Conservation (phyloP, 2,329 filamentous ascomycete genomes). For the Alternaria gaisen region DNA sequence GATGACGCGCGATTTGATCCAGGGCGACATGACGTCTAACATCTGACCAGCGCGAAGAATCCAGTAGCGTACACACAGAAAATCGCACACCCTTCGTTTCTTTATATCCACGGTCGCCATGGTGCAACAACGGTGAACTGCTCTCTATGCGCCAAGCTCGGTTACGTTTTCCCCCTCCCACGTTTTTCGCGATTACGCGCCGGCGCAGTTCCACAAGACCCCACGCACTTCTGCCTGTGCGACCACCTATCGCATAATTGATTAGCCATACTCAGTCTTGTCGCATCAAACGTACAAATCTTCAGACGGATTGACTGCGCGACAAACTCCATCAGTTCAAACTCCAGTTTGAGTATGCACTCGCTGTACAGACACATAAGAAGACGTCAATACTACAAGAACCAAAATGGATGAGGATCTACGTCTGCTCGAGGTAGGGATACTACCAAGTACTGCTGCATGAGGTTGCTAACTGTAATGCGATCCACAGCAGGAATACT, state of each 20-base stretch:
- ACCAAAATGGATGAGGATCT: conserved; percentile 49
- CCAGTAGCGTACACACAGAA: background rate
- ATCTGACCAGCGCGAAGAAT: conserved; percentile 8
- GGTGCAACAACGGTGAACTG: conserved; percentile 6
- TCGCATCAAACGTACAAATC: background rate
- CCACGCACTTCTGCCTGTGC: conserved; percentile 8
- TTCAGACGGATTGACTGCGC: background rate
- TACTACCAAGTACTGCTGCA: conserved; percentile 7
- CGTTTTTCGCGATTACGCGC: conserved; percentile 12
- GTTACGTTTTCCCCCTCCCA: conserved; percentile 11
- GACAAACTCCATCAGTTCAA: background rate
- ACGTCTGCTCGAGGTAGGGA: conserved; percentile 43
- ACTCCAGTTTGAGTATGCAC: conserved; percentile 38
- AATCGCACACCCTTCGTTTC: background rate
- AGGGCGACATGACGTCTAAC: conserved; percentile 24
- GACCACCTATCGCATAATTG: conserved; percentile 2
- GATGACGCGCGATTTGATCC: conserved; percentile 23
- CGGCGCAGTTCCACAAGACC: conserved; percentile 11
- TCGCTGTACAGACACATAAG: conserved; percentile 22
- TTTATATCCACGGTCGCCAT: background rate
- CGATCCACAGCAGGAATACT: conserved; percentile 70
- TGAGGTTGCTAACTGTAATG: conserved; percentile 21
- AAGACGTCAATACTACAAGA: conserved; percentile 37
- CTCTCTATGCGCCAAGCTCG: conserved; percentile 18
- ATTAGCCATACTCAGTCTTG: background rate